A percentile compares a stretch with the other conserved stretches of the same genome.
phyloP scores from a whole-genome alignment of 768 basidiomycete species.

The Suillus bovinus region DNA sequence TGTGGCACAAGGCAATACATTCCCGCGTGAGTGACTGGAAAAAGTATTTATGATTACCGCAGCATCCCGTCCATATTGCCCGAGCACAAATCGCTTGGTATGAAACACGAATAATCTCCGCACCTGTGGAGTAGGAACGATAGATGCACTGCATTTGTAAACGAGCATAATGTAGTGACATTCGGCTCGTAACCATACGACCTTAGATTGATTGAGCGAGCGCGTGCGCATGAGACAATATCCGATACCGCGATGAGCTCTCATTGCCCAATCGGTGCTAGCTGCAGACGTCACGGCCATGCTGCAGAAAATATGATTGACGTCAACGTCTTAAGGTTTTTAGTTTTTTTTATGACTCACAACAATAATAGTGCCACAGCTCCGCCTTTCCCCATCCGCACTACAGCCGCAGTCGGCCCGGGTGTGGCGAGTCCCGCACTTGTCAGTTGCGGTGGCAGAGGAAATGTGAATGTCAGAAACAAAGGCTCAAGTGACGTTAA shows the following conservation, averaged over 20 bases:
- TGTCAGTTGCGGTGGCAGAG: constrained; percentile 13
- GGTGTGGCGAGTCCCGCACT: constrained; percentile 32
- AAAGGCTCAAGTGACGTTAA: constrained; percentile 24
- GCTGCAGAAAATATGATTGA: constrained; percentile 6
- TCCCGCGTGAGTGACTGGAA: not conserved
- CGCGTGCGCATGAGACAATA: constrained; percentile 11
- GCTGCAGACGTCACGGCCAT: constrained; percentile 38
- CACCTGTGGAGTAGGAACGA: constrained; percentile 34
- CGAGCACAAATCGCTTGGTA: constrained; percentile 35
- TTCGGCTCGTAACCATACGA: constrained; percentile 31
- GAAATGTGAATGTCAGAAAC: constrained; percentile 38
- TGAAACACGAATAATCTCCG: constrained; percentile 35
- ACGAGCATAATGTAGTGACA: not conserved
- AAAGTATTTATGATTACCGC: constrained; percentile 31
- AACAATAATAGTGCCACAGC: constrained; percentile 38
- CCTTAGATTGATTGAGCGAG: constrained; percentile 17
- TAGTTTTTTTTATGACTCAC: constrained; percentile 2
- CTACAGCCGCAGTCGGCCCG: constrained; percentile 33
- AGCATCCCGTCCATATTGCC: constrained; percentile 40
- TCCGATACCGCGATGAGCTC: constrained; percentile 35
- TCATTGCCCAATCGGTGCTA: too few relatives aligned
- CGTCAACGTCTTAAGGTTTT: not conserved
- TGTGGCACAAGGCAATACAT: constrained; percentile 3
- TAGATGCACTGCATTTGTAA: constrained; percentile 25
- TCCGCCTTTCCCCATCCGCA: constrained; percentile 36